These are phyloP conservation scores for Sordariomycetes sp. DNA, from an alignment of 2,329 filamentous ascomycete species.

Conservation along the genomic window DNA sequence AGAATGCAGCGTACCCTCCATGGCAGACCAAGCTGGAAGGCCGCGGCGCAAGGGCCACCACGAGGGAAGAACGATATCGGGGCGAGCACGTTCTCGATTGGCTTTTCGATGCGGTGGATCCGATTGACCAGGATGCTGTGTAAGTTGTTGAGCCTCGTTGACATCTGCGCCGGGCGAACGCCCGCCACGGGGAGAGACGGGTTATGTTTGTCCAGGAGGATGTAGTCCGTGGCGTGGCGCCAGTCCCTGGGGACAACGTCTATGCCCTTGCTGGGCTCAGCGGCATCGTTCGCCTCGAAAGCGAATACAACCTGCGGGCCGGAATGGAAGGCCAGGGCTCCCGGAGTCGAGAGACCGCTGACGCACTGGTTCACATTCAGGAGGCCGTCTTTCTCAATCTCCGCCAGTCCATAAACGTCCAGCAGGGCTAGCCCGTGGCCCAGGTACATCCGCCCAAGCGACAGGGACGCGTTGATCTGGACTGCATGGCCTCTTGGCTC, in stretches of 20 bases:
- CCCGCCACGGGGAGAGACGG: not conserved
- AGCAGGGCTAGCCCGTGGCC: not conserved
- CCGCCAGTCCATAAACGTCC: not conserved
- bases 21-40: constrained; percentile 3
- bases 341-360: not conserved
- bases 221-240: not conserved
- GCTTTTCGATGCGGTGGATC: not conserved
- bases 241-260: constrained; percentile 2
- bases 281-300: not conserved
- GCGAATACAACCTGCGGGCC: constrained; percentile 1
- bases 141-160: not conserved
- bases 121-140: not conserved
- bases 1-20: constrained; percentile 1
- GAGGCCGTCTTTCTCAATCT: not conserved
- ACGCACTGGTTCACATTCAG: not conserved
- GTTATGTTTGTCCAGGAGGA: not conserved
- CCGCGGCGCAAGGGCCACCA: not conserved
- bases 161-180: not conserved
- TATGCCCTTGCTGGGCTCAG: not conserved
- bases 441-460: not conserved
- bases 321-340: not conserved
- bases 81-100: constrained; percentile 1
- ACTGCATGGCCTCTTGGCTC: not conserved
- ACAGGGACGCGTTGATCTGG: not conserved
- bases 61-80: not conserved